A percentile compares a stretch with the other conserved stretches of the same genome.
Evolutionary conservation across 139 green algal species (phyloP).

Genomic region (Chlamydomonas sphaeroides): DNA sequence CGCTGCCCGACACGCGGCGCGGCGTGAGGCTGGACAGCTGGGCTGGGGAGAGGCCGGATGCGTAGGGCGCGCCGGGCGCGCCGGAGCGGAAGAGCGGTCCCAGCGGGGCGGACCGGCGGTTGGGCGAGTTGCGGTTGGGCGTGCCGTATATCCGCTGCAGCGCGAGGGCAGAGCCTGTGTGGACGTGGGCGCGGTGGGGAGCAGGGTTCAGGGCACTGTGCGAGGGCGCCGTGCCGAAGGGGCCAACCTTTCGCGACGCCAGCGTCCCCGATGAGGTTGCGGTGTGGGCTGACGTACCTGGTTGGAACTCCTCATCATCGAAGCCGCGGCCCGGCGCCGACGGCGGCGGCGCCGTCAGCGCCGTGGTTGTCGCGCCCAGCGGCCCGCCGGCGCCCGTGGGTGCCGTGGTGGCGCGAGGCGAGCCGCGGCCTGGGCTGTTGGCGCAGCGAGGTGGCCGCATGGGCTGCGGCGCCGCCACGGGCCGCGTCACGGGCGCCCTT

Average conservation of each 20-base stretch:
- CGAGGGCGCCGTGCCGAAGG: too few relatives aligned
- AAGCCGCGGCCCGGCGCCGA: slow-evolving; percentile 13
- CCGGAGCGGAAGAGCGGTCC: not conserved
- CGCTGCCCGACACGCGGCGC: not conserved
- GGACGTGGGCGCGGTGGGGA: too few relatives aligned
- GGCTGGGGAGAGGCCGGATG: too few relatives aligned
- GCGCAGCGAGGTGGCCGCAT: slow-evolving; percentile 13
- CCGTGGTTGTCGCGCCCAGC: slow-evolving; percentile 23
- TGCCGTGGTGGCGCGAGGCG: not conserved
- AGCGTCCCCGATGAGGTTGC: too few relatives aligned
- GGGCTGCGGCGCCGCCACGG: not conserved
- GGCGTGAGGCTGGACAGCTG: too few relatives aligned
- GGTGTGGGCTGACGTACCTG: too few relatives aligned
- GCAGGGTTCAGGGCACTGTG: too few relatives aligned
- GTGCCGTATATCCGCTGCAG: slow-evolving; percentile 8
- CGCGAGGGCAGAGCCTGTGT: too few relatives aligned
- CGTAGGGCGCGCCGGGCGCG: too few relatives aligned
- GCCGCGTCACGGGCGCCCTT: not conserved
- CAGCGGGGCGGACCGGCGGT: not conserved
- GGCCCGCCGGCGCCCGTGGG: not conserved
- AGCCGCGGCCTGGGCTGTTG: not conserved
- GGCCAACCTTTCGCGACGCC: too few relatives aligned
- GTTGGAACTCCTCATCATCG: too few relatives aligned
- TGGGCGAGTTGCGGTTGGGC: not conserved
- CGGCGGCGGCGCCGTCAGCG: slow-evolving; percentile 14